Base-by-base conservation (phyloP, 768 basidiomycete species). In the Cystobasidium onofrii region DNA sequence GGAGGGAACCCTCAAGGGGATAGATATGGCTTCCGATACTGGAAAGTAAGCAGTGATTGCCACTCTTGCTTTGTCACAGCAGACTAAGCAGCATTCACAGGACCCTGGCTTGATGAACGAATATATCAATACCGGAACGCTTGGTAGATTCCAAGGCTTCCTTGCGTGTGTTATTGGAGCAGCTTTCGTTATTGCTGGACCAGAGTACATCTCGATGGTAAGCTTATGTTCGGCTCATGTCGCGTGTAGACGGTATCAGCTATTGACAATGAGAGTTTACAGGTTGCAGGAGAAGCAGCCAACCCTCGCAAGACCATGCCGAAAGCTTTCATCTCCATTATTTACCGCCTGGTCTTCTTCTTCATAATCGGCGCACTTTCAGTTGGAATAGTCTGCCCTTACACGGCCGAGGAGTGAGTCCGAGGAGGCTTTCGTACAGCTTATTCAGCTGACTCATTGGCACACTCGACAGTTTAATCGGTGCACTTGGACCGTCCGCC, bases 311-410 rank as follows among this genome's bases (percentile, higher is more conserved):
- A 50, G 34, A 60, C 39, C 39, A 74, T 74, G 74, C 74, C 74
- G 20, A 55, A 55, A n/a, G 70, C 74, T 6, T 74, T 70, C 70
- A 72, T 31, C n/a, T 60, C 46, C 46, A 74, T 74, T 41, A 50
- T 72, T n/a, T 74, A 74, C 55, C 74, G 74, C 29, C 27, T 74
- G 18, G 66, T 43, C 25, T 72, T 70, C 70, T 74, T 74, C 81
- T 89, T 89, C 80, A 78, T 84, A 70, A 79, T 81, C 27, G 85
- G 91, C 46, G 89, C 89, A 2, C 83, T 85, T 73, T 81, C 92
- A 69, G 92, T 95, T 75, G 90, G 92, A 55, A 82, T 92, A 0
- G 86, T 95, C 52, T 89, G 91, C 20, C 90, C 92, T 0, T 92
- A 86, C 61, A 88, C 85, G 78, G 83, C 88, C 69, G 72, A 67